These are phyloP conservation scores for Kalmanozyma brasiliensis DNA, from an alignment of 1,284 basidiomycete genomes.

Conservation along the genomic window DNA sequence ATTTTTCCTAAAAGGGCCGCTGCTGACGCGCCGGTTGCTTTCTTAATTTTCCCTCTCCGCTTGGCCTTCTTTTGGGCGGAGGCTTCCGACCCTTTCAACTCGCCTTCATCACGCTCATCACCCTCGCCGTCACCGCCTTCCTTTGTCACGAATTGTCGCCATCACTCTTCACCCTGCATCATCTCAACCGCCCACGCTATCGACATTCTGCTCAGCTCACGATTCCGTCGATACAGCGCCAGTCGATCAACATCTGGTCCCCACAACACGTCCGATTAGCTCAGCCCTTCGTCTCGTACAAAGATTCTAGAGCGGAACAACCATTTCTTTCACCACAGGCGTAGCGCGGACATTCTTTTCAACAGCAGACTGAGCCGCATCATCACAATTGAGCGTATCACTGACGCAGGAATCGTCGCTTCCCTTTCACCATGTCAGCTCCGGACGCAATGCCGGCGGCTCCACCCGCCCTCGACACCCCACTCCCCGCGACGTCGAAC, in stretches of 20 bases:
- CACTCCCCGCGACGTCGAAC: not conserved
- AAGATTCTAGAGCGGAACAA: too few species aligned
- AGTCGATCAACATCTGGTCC: too few species aligned
- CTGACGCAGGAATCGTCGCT: not conserved
- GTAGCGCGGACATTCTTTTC: too few species aligned
- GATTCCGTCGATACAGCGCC: too few species aligned
- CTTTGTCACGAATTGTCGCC: conserved; percentile 2
- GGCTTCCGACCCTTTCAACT: conserved; percentile 10
- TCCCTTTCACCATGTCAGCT: conserved; percentile 16
- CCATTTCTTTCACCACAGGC: too few species aligned
- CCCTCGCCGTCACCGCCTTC: too few species aligned
- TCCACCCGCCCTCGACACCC: conserved; percentile 1
- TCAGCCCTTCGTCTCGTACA: not conserved
- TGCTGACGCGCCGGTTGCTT: not conserved
- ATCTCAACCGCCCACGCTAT: not conserved
- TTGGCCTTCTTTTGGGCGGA: conserved; percentile 4
- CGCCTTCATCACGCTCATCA: not conserved
- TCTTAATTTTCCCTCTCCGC: conserved; percentile 4
- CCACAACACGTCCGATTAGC: conserved; percentile 8
- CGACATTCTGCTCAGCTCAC: conserved; percentile 3
- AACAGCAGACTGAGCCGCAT: not conserved
- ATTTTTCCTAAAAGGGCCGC: not conserved
- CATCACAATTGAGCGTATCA: not conserved
- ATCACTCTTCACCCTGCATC: conserved; percentile 4
- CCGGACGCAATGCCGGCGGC: conserved; percentile 9